Evolutionary conservation across 78 protist genomes (phyloP).

Genomic region (Dictyostelium capitatum): DNA sequence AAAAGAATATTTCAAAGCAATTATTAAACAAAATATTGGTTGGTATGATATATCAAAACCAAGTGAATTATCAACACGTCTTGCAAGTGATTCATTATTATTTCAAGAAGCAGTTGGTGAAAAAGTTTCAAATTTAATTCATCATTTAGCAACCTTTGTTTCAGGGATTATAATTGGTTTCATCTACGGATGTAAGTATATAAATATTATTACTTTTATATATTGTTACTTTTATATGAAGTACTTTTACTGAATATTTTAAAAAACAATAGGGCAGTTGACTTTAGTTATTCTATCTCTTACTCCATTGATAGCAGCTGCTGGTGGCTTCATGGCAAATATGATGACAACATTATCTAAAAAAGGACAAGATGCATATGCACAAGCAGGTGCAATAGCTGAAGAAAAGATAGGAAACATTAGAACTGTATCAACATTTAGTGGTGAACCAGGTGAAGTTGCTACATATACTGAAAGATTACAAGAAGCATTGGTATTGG

Average conservation of each 20-base stretch:
- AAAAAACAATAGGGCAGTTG: too few species aligned
- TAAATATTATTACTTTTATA: too few species aligned
- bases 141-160: conserved; percentile 46
- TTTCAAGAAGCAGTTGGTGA: conserved; percentile 84
- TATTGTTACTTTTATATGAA: too few species aligned
- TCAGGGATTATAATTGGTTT: conserved; percentile 77
- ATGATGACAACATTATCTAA: conserved; percentile 35
- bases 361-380: conserved; percentile 74
- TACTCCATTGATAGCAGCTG: conserved; percentile 45
- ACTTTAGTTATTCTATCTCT: conserved; percentile 58
- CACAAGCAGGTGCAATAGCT: conserved; percentile 86
- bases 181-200: conserved; percentile 30
- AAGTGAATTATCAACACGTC: conserved; percentile 38
- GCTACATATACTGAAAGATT: conserved; percentile 20
- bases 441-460: conserved; percentile 32
- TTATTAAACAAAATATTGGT: conserved; percentile 81
- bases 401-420: conserved; percentile 77
- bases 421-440: conserved; percentile 87
- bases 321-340: conserved; percentile 72
- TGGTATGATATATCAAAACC: conserved; percentile 73
- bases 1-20: conserved; percentile 66
- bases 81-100: conserved; percentile 40
- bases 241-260: too few species aligned
- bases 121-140: conserved; percentile 66
- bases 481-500: conserved; percentile 29